These are phyloP conservation scores for Trichomonas tenax DNA, from an alignment of 208 protist species.

Conservation along the genomic window DNA sequence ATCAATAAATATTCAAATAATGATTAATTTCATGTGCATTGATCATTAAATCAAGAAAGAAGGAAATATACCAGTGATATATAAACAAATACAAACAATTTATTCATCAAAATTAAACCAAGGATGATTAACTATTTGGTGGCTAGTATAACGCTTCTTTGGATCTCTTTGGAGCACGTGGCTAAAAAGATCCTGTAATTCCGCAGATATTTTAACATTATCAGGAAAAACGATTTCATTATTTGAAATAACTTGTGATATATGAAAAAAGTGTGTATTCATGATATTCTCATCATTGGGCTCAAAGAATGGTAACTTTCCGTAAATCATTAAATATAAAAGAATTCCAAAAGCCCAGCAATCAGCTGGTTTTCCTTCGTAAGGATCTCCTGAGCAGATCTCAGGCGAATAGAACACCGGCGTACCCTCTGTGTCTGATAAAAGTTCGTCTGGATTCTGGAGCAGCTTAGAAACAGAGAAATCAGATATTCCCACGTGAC, in stretches of 20 bases:
- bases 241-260: neutral
- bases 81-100: neutral
- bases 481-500: neutral
- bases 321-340: neutral
- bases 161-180: neutral
- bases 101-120: neutral
- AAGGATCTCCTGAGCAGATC: neutral
- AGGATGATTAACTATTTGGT: neutral
- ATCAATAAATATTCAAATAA: no score
- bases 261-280: neutral
- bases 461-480: neutral
- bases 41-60: no score
- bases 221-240: neutral
- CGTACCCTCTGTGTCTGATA: neutral
- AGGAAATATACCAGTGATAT: no score
- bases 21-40: no score
- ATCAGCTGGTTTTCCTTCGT: neutral
- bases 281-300: neutral
- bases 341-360: neutral
- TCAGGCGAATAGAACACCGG: neutral
- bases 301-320: neutral
- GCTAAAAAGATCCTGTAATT: neutral
- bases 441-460: neutral
- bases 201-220: neutral
- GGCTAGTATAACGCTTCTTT: neutral